Base-by-base conservation (phyloP, 202 grass and related monocot species). In the Brachypodium distachyon region DNA sequence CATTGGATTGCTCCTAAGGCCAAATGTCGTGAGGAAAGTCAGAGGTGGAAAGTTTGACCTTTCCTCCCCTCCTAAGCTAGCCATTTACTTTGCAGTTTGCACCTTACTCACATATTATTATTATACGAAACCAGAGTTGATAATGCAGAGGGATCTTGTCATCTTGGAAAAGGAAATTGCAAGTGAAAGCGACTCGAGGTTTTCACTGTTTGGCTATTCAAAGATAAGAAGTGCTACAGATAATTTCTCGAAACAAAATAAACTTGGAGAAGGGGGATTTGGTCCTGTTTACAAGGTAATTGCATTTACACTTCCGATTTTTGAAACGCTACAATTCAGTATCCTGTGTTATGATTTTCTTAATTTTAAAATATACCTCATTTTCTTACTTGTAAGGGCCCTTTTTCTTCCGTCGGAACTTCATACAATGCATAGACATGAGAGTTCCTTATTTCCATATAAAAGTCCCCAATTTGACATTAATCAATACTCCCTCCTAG, bases 241-340 rank as follows among this genome's bases (percentile, higher is more conserved):
- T 46, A 76, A 76, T 8, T 76, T 76, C 72, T 60, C 26, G 11
- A 1, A 32, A 4, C 0, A 23, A 61, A 76, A 76, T 31, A 76
- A 48, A 21, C 28, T 76, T 16, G 56, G 73, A 22, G 56, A 36
- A 61, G 73, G 73, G 16, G 73, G 73, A 11, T 76, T 75, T 22
- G 72, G 72, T 4, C 23, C 1, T 75, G 72, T 75, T 44, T 60
- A 75, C 17, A 12, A 44, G 72, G 72, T 74, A 73, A 50, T 6
- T 56, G 34, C 21, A 29, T 19, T 5, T 2, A 1, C 36, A 0
- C 14, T 66, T 26, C 3, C 7, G 5, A 12, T 58, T 22, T 60
- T 63, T 63, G 33, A 6, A 25, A 65, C 26, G 6, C 2, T 43
- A 42, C 5, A 16, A 14, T 4, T 2, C 2, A 25, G 11, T 13